Evolutionary conservation across 2,329 filamentous ascomycete species (phyloP), one percentile per base, ranked within the genome.

Genomic region (Phialophora chinensis): DNA sequence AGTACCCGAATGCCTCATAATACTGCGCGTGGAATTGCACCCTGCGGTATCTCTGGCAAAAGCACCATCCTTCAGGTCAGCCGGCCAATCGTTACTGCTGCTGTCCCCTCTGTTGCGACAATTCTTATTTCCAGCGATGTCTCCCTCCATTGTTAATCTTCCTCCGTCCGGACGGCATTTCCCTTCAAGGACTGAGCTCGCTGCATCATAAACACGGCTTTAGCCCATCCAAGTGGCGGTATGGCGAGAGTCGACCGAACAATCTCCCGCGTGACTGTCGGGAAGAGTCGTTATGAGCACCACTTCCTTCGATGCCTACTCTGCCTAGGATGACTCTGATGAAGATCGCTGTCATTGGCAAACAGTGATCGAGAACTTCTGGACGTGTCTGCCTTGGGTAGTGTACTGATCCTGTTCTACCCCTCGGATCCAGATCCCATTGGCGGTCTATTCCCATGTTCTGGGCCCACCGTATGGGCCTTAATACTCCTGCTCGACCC

Each of bases 281-380:
- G 33, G 23, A 59, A 31, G 66, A 62, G 17, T 61, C 33, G 63
- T 61, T 52, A 27, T 53, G 33, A 44, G 57, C 25, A 53, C 17
- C 56, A 65, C 33, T 54, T 53, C 52, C 50, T 60, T 50, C 50
- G 56, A 56, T 63, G 62, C 59, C 63, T 61, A 33, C 50, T 61
- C 66, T 69, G 66, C 66, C 66, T 66, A 62, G 64, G 47, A 62
- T 65, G 52, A 59, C 60, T 55, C 61, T 27, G 33, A 50, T 20
- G 20, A 29, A 27, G 53, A 56, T 54, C 31, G 25, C 23, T 31
- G 33, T 65, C 54, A 65, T 67, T 62, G 61, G 65, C 62, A 63
- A 52, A 14, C 29, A 54, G 42, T 55, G 58, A 27, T 60, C 54
- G 54, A 50, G 62, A 54, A 55, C 27, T 57, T 60, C 52, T 62